Base-by-base conservation (phyloP, 2,329 filamentous ascomycete species). In the Colletotrichum trifolii region DNA sequence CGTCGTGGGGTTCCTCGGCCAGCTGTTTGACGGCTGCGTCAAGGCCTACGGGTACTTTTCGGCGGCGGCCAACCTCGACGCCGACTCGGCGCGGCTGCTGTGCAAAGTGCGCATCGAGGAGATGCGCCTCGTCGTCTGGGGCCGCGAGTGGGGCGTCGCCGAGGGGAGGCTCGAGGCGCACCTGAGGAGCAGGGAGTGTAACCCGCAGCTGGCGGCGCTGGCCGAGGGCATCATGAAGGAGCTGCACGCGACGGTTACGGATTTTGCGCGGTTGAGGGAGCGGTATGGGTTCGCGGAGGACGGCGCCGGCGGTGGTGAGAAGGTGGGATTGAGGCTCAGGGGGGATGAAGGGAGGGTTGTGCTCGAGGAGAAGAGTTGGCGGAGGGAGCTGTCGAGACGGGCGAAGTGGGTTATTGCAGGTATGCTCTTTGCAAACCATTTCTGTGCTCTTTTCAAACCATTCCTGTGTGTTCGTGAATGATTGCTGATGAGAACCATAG, bases 51-150 rank as follows among this genome's bases (percentile, higher is more conserved):
- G 74, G 35, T 77, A 80, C 74, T 83, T 83, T 71, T 78, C 78
- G 13, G 72, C 75, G 13, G 81, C 81, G 1, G 70, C 73, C 45
- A 76, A 81, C 50, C 72, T 82, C n/a, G 79, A 81, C 62, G 71
- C 71, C 25, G 80, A 83, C 70, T 76, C 75, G 64, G 78, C 81
- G 70, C 76, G 78, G 43, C 72, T 83, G 38, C 71, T 81, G 47
- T 82, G 81, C 73, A 83, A 83, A 69, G 78, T 83, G 59, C 78
- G 79, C 54, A 83, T 83, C 69, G 81, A 83, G 72, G 81, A 83
- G 76, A 82, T 81, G 79, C 76, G 81, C 4, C 74, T 83, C 40
- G 71, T 80, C 36, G 79, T 82, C 62, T 83, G 81, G 81, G 81
- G 81, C 15, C 72, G 81, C 38, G 78, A 82, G 67, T 83, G 81